Conservation (phyloP, 495 filamentous ascomycete genomes). For the Paragyromitra xinjiangensis region DNA sequence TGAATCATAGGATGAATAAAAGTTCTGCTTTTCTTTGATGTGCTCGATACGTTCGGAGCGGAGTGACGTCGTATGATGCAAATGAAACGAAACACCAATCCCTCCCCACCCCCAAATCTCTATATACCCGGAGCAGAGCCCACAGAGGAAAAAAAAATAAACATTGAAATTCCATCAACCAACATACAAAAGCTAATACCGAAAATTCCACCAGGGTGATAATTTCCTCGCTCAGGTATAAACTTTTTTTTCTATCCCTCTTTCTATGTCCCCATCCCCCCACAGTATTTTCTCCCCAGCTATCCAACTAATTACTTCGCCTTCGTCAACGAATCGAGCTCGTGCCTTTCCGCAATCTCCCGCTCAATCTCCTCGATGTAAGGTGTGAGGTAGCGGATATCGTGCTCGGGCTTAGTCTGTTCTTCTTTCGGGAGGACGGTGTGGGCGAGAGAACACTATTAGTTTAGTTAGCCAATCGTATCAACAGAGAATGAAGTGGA, state of each 20-base stretch:
- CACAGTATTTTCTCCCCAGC: background rate
- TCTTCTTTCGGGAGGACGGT: constrained; percentile 82
- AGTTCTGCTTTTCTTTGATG: constrained; percentile 10
- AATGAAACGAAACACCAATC: constrained; percentile 24
- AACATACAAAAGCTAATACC: constrained; percentile 12
- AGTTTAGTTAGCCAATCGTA: background rate
- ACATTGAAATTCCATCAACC: constrained; percentile 27
- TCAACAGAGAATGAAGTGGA: background rate
- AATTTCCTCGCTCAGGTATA: constrained; percentile 29
- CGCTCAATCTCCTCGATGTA: constrained; percentile 85
- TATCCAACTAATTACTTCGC: constrained; percentile 36
- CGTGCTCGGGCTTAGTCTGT: constrained; percentile 82
- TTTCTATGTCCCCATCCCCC: background rate
- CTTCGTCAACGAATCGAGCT: constrained; percentile 79
- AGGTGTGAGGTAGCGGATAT: constrained; percentile 77
- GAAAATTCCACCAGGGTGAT: background rate
- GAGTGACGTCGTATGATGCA: constrained; percentile 21
- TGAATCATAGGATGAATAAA: constrained; percentile 14
- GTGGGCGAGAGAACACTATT: constrained; percentile 77
- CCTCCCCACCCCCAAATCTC: background rate
- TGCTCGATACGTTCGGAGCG: background rate
- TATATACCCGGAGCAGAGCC: constrained; percentile 14
- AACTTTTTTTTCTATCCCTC: background rate
- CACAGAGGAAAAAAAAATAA: constrained; percentile 26
- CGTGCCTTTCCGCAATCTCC: constrained; percentile 79